Percentiles rank a stretch among this genome's conserved stretches.
phyloP scores from a whole-genome alignment of 371 early-diverging fungal genomes.

The Lichtheimia ornata region DNA sequence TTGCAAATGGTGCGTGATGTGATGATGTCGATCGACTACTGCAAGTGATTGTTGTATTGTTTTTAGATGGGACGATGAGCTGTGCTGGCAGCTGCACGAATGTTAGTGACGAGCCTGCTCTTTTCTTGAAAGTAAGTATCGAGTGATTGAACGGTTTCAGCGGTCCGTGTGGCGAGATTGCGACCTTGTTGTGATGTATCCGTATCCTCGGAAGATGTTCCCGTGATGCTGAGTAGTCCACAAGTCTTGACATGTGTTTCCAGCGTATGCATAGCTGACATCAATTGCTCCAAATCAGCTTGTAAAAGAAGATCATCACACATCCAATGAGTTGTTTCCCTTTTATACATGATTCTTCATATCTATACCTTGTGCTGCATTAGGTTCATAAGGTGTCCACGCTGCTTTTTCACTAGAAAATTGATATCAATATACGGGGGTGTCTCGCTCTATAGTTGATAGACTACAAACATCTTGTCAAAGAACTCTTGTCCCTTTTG shows the following conservation, averaged over 20 bases:
- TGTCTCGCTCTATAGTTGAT: background rate
- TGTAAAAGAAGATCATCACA: background rate
- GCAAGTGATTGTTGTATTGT: background rate
- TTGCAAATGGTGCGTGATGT: too few species aligned
- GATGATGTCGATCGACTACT: too few species aligned
- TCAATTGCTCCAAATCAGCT: slow-evolving; percentile 45
- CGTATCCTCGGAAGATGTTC: slow-evolving; percentile 17
- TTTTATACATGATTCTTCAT: background rate
- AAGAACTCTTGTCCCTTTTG: slow-evolving; percentile 46
- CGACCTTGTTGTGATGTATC: slow-evolving; percentile 23
- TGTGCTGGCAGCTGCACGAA: slow-evolving; percentile 41
- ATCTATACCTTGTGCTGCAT: slow-evolving; percentile 29
- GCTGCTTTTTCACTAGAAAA: slow-evolving; percentile 36
- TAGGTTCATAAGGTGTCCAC: slow-evolving; percentile 35
- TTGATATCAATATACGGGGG: background rate
- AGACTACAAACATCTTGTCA: slow-evolving; percentile 39
- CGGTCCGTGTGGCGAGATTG: slow-evolving; percentile 43
- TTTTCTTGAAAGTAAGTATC: slow-evolving; percentile 45
- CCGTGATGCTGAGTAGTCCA: slow-evolving; percentile 46
- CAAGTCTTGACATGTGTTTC: slow-evolving; percentile 41
- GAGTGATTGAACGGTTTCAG: slow-evolving; percentile 43
- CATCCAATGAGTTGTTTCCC: background rate
- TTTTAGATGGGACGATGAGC: slow-evolving; percentile 9
- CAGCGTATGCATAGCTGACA: slow-evolving; percentile 26
- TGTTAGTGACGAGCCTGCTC: slow-evolving; percentile 39